Evolutionary conservation across 2,329 filamentous ascomycete species (phyloP).

Genomic region (Colletotrichum tofieldiae): DNA sequence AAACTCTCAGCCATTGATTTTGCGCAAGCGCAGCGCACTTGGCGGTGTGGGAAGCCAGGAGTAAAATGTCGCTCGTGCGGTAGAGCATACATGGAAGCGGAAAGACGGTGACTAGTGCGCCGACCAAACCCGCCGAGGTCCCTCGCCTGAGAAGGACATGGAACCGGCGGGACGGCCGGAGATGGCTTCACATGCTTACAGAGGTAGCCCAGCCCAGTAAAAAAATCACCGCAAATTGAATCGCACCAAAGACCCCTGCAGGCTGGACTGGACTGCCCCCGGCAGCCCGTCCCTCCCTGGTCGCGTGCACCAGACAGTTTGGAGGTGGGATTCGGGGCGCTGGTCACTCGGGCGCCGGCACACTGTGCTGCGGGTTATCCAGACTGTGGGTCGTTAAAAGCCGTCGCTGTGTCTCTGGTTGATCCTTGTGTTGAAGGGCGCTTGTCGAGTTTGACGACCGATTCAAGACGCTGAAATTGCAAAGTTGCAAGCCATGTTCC

Average conservation of each 20-base stretch:
- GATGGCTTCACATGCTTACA: conserved; percentile 41
- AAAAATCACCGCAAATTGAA: conserved; percentile 23
- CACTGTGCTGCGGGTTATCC: conserved; percentile 22
- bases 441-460: not conserved
- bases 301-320: conserved; percentile 35
- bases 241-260: conserved; percentile 27
- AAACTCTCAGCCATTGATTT: conserved; percentile 30
- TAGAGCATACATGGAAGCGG: conserved; percentile 11
- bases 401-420: not conserved
- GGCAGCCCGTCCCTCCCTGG: conserved; percentile 30
- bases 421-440: conserved; percentile 1
- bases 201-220: conserved; percentile 26
- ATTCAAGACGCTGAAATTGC: not conserved
- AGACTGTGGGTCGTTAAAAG: conserved; percentile 12
- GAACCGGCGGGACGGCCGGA: conserved; percentile 42
- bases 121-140: conserved; percentile 16
- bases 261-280: conserved; percentile 28
- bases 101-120: conserved; percentile 12
- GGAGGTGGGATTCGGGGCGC: conserved; percentile 15
- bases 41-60: conserved; percentile 28
- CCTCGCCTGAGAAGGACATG: conserved; percentile 33
- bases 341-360: conserved; percentile 30
- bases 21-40: conserved; percentile 24
- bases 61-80: not conserved
- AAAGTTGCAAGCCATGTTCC: not conserved